These are phyloP conservation scores for Lecanosticta acicola DNA, from an alignment of 2,329 filamentous ascomycete genomes.

Conservation along the genomic window DNA sequence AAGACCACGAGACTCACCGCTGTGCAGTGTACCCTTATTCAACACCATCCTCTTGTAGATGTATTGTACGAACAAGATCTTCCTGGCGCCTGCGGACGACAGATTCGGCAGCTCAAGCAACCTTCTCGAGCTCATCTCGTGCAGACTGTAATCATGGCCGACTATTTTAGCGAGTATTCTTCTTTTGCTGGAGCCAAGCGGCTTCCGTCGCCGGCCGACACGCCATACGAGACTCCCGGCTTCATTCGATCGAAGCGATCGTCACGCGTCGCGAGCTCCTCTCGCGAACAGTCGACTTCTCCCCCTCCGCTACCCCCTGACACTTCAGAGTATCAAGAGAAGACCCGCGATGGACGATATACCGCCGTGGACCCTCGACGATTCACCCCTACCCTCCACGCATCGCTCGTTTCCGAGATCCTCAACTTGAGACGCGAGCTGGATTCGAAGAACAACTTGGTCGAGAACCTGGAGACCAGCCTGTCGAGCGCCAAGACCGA, in stretches of 20 bases:
- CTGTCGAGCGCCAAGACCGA: slow-evolving; percentile 68
- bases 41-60: slow-evolving; percentile 9
- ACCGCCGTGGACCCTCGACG: slow-evolving; percentile 81
- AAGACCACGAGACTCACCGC: not conserved
- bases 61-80: slow-evolving; percentile 22
- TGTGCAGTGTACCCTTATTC: not conserved
- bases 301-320: slow-evolving; percentile 46
- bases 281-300: slow-evolving; percentile 61
- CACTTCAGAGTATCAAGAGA: slow-evolving; percentile 33
- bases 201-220: slow-evolving; percentile 65
- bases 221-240: slow-evolving; percentile 60
- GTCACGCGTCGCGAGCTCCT: slow-evolving; percentile 55
- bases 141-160: slow-evolving; percentile 25
- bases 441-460: slow-evolving; percentile 80
- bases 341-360: slow-evolving; percentile 45
- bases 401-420: slow-evolving; percentile 91
- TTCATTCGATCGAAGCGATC: slow-evolving; percentile 53
- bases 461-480: slow-evolving; percentile 74
- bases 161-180: slow-evolving; percentile 46
- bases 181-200: slow-evolving; percentile 47
- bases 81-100: slow-evolving; percentile 22
- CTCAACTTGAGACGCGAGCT: slow-evolving; percentile 79
- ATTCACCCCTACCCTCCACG: slow-evolving; percentile 92
- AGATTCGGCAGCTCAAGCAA: not conserved
- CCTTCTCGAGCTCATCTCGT: not conserved